phyloP scores from a whole-genome alignment of 2,329 filamentous ascomycete species.

The Xylaria sp. region DNA sequence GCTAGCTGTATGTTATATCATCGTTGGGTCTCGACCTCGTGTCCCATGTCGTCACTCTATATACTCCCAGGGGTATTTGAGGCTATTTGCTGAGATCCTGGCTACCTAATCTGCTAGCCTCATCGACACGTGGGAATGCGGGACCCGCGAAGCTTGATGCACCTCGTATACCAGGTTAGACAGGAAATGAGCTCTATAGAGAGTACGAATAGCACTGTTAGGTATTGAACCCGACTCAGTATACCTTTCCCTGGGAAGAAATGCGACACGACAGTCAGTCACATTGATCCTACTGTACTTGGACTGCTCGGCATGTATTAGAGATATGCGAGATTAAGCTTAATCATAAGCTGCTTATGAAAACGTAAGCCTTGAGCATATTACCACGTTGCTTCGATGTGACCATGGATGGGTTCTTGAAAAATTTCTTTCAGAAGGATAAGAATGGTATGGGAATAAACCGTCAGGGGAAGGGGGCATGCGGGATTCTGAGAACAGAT shows the following conservation, averaged over 20 bases:
- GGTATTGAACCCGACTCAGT: no score
- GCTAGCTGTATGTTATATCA: not conserved
- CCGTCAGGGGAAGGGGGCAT: not conserved
- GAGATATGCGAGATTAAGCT: conserved; percentile 1
- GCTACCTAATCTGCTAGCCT: not conserved
- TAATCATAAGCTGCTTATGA: not conserved
- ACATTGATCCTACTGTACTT: not conserved
- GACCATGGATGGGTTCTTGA: no score
- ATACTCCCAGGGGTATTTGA: not conserved
- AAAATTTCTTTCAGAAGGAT: no score
- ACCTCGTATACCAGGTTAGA: not conserved
- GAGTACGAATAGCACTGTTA: no score
- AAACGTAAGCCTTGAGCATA: not conserved
- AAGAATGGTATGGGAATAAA: no score
- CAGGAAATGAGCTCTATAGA: no score
- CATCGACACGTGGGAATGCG: not conserved
- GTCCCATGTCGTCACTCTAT: not conserved
- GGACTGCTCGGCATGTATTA: not conserved
- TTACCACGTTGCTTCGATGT: not conserved
- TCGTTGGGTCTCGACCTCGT: no score
- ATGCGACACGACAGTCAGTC: not conserved
- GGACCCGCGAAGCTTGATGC: not conserved
- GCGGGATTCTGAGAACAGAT: no score
- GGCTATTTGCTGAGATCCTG: no score
- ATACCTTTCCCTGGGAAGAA: no score